phyloP scores from a whole-genome alignment of 1,284 basidiomycete species.

The Heterobasidion parviporum region DNA sequence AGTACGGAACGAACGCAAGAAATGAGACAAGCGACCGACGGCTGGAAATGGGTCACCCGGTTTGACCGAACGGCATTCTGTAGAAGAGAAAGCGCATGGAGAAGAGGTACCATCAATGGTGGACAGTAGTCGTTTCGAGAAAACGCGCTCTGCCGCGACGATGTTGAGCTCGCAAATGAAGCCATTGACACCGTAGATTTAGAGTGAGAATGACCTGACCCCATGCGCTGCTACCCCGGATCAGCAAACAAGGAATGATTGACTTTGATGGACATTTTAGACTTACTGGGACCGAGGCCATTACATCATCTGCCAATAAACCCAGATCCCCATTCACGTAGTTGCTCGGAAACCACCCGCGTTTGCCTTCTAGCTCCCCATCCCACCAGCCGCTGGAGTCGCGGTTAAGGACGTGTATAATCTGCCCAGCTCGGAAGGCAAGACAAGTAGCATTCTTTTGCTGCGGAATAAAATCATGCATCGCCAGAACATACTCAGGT shows the following conservation, averaged over 20 bases:
- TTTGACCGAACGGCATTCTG: conserved; percentile 77
- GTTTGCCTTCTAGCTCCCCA: conserved; percentile 77
- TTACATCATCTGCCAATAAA: conserved; percentile 43
- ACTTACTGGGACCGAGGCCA: conserved; percentile 34
- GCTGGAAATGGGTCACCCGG: conserved; percentile 76
- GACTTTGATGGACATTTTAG: conserved; percentile 1
- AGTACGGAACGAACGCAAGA: conserved; percentile 91
- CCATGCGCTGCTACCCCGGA: conserved; percentile 4
- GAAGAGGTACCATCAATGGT: conserved; percentile 67
- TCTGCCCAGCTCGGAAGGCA: conserved; percentile 81
- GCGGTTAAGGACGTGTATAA: conserved; percentile 83
- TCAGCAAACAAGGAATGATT: not conserved
- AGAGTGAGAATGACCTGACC: conserved; percentile 11
- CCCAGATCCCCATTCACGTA: conserved; percentile 65
- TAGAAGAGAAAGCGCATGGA: conserved; percentile 80
- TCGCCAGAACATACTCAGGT: conserved; percentile 72
- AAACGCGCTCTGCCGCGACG: conserved; percentile 12
- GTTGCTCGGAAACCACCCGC: conserved; percentile 99
- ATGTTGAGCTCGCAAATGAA: conserved; percentile 7
- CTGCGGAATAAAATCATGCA: conserved; percentile 80
- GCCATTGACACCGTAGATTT: conserved; percentile 9
- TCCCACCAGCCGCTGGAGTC: conserved; percentile 98
- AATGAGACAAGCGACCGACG: conserved; percentile 84
- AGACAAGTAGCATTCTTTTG: conserved; percentile 76
- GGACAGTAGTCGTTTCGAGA: conserved; percentile 48